Evolutionary conservation across 129 eudicot genomes (phyloP), one percentile per base, ranked within the genome.

Genomic region (Centaurea solstitialis): DNA sequence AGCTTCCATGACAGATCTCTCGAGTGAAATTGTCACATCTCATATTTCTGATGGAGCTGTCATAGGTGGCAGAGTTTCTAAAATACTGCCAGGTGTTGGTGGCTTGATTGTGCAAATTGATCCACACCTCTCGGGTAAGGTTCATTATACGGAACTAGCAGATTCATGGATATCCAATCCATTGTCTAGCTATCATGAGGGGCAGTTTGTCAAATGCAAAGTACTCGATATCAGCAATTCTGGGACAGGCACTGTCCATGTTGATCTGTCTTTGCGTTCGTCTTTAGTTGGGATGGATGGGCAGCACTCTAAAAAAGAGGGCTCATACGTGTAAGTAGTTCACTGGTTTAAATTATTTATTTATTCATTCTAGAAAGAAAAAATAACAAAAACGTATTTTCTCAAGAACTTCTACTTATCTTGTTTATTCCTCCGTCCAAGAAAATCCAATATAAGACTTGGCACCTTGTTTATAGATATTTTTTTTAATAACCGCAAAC

Each of bases 161-260:
- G 92, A 90, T 77, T 61, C 83, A 20, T 86, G 97, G 94, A 76
- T 90, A 20, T 41, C 91, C 9, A 69, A 92, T 65, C 99, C 99
- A n/a, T 80, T 95, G 59, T 80, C 89, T 66, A 89, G 87, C 26
- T 95, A 95, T 80, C 89, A 78, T 37, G 97, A 92, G 78, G 97
- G 97, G 76, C 97, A 95, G 83, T 87, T 95, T 84, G 97, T 95
- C 67, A 95, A 82, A 80, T 95, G 99, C 82, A 86, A 87, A 84
- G 94, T 95, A 50, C 86, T 95, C 9, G 94, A 79, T 22, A 47
- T 89, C 43, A 71, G 86, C 66, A 85, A 80, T 33, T 91, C 97
- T 26, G 85, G 75, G 9, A 81, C 75, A 68, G 97, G 99, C 45
- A 83, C 84, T 75, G 76, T 87, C 59, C 97, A 90, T 73, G 79